Base-by-base conservation (phyloP, 805 yeast genomes). In the Nakazawaea populi region DNA sequence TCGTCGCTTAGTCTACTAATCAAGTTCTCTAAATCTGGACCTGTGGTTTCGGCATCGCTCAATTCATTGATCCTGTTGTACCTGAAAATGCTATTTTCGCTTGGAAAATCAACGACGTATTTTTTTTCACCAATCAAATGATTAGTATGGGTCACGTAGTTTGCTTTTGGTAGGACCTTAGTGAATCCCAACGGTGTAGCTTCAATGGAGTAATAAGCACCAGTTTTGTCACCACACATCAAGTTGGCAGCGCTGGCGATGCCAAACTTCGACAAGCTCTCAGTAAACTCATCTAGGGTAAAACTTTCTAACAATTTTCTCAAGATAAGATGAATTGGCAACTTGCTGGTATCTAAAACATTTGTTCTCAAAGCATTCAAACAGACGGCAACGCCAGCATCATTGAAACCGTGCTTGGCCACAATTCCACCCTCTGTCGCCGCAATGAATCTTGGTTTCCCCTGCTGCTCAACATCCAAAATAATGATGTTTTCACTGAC, bases 261-360 rank as follows among this genome's bases (percentile, higher is more conserved):
- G 2, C 63, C 61, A 39, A 52, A 37, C 4, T 42, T 31, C 27
- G 56, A 43, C 27, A 61, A 42, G 27, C 46, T 49, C 6, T 40
- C 42, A 6, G 56, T 36, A 8, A 57, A 55, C 10, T 54, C 60
- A 32, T 54, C 56, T 14, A 57, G 56, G n/a, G 53, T 41, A 3
- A 45, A 28, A 42, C 58, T 55, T 42, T 70, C 70, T 47, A 71
- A 52, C 2, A 66, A 62, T 40, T 60, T 58, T 44, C 75, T 58
- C 14, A 71, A 52, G 1, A 69, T 64, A 44, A 71, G 56, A 52
- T 71, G 75, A 42, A 70, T 59, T 5, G 75, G 75, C 37, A 67
- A 56, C 47, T 64, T 62, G 14, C 57, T 50, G 11, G 55, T 54
- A 42, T 59, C 61, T 8, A 66, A 60, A 3, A 62, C 65, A 40